phyloP scores from a whole-genome alignment of 176 grass and related monocot species.

The Zoysia japonica region DNA sequence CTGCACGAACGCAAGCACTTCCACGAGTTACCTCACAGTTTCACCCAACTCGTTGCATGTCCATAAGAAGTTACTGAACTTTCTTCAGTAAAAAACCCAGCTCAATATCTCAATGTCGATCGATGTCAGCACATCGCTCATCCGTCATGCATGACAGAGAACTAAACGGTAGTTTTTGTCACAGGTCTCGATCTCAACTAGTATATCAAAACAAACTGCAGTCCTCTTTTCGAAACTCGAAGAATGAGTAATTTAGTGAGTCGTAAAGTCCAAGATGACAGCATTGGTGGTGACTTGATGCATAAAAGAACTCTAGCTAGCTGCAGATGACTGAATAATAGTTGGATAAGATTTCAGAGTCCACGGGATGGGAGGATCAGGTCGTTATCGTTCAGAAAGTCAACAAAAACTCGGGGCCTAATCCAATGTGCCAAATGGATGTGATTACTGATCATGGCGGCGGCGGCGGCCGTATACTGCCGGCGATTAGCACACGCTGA shows the following conservation, averaged over 20 bases:
- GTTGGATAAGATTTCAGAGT: neutral
- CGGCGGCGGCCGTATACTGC: no score
- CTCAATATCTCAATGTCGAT: no score
- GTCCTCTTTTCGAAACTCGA: neutral
- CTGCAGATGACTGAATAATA: neutral
- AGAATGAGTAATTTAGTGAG: neutral
- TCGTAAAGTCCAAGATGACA: neutral
- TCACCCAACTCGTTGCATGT: neutral
- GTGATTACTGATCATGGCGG: no score
- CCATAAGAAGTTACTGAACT: neutral
- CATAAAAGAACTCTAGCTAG: neutral
- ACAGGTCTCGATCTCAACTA: neutral
- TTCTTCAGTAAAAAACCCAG: neutral
- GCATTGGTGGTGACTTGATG: neutral
- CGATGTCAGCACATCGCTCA: neutral
- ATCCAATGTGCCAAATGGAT: no score
- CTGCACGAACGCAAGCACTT: slow-evolving; percentile 24
- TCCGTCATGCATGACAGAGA: neutral
- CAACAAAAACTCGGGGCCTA: neutral
- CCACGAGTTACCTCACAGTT: no score
- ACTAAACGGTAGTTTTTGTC: neutral
- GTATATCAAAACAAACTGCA: neutral
- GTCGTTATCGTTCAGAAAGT: neutral
- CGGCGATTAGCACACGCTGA: no score
- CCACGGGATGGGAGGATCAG: no score